phyloP scores from a whole-genome alignment of 345 rosid genomes.

The Anastatica hierochuntica region DNA sequence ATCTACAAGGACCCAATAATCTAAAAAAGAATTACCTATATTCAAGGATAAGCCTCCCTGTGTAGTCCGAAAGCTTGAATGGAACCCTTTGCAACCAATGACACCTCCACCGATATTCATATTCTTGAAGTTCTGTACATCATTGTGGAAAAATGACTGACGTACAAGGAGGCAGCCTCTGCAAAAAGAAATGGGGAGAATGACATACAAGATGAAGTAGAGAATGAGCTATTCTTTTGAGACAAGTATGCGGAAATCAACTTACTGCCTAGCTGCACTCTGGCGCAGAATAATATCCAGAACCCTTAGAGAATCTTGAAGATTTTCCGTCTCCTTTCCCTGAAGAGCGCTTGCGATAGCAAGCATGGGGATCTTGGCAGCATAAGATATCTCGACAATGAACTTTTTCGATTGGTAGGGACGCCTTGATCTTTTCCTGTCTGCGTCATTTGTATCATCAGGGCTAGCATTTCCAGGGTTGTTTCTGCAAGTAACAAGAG shows the following conservation, averaged over 20 bases:
- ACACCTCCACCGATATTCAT: constrained; percentile 1
- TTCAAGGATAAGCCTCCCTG: constrained; percentile 22
- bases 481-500: constrained; percentile 20
- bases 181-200: too few species aligned
- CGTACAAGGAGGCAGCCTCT: constrained; percentile 51
- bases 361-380: constrained; percentile 62
- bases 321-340: constrained; percentile 54
- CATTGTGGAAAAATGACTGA: constrained; percentile 20
- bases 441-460: constrained; percentile 35
- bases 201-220: neutral
- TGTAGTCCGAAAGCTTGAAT: constrained; percentile 20
- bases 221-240: too few species aligned
- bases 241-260: neutral
- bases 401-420: constrained; percentile 42
- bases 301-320: constrained; percentile 59
- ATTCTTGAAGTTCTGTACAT: neutral
- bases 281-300: constrained; percentile 67
- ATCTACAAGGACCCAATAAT: neutral
- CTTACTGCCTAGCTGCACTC: constrained; percentile 66
- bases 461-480: constrained; percentile 49
- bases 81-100: constrained; percentile 14
- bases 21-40: constrained; percentile 4
- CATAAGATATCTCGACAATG: constrained; percentile 50
- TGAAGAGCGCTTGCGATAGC: constrained; percentile 56
- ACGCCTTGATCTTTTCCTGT: constrained; percentile 49